Evolutionary conservation across 768 basidiomycete species (phyloP).

Genomic region (Mycena indigotica): DNA sequence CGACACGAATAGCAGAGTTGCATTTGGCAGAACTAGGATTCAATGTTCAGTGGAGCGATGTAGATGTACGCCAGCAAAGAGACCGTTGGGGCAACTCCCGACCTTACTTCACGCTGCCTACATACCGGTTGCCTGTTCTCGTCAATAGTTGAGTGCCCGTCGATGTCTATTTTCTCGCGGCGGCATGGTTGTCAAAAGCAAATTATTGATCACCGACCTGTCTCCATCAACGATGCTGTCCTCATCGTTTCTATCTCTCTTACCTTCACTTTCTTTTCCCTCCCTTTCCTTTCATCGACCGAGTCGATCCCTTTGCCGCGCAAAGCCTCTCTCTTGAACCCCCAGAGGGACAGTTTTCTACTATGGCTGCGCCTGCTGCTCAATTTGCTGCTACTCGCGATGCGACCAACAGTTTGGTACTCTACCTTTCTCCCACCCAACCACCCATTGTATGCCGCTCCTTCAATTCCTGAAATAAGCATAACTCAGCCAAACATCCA

Average conservation of each 20-base stretch:
- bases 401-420: slow-evolving; percentile 22
- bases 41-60: slow-evolving; percentile 79
- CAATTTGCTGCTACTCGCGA: slow-evolving; percentile 19
- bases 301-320: slow-evolving; percentile 27
- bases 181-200: background rate
- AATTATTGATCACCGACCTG: background rate
- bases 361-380: slow-evolving; percentile 14
- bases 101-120: slow-evolving; percentile 75
- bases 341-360: slow-evolving; percentile 16
- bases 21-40: slow-evolving; percentile 84
- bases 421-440: slow-evolving; percentile 39
- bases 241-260: background rate
- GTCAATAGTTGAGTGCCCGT: background rate
- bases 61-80: slow-evolving; percentile 62
- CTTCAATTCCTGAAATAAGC: background rate
- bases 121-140: slow-evolving; percentile 69
- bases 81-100: slow-evolving; percentile 77
- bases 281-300: slow-evolving; percentile 23
- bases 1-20: slow-evolving; percentile 79
- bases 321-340: slow-evolving; percentile 11
- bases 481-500: background rate
- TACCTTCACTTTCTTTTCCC: slow-evolving; percentile 11
- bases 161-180: background rate
- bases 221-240: background rate
- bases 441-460: slow-evolving; percentile 6